Base-by-base conservation (phyloP, 179 eudicot species). In the Drosera spatulata region DNA sequence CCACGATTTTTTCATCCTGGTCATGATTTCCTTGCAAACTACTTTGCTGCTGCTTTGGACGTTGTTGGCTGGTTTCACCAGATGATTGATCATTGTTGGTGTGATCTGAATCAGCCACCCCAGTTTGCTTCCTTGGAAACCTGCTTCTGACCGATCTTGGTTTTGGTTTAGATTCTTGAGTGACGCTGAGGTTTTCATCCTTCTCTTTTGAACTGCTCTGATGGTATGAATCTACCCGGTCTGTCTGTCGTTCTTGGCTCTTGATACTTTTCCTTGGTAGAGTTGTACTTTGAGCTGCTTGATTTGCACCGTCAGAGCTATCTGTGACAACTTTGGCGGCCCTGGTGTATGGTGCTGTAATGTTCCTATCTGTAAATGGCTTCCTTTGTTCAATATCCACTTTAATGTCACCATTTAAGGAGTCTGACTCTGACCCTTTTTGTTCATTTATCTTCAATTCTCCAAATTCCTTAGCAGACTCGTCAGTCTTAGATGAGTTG, bases 71-170 rank as follows among this genome's bases (percentile, higher is more conserved):
- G 41, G 68, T 58, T 22, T 75, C 75, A 61, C 75, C 60, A 53
- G 58, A 5, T 49, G 53, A 48, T 37, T 39, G 58, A 38, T 58
- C 61, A n/a, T 53, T 70, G 5, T 57, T 66, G 9, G 65, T 39
- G 53, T 52, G 59, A 53, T 61, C 66, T 43, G 45, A 57, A n/a
- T 53, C 45, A 0, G 50, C 61, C 41, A 55, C 66, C 37, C 68
- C 68, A 3, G 62, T 48, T 56, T 78, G 70, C 14, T 72, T 73
- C 12, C 72, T 76, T 39, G 56, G 47, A 53, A 52, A 71, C 58
- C 76, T 80, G 13, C 78, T 82, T 66, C 95, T 69, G 33, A 84
- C 85, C 39, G 97, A 86, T 74, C 66, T 79, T 43, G 91, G 91
- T 52, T 61, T 66, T 47, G 75, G 69, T 72, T 70, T 80, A 12